Evolutionary conservation across 352 stramenopile genomes (phyloP).

Genomic region (Paralagenidium karlingii): DNA sequence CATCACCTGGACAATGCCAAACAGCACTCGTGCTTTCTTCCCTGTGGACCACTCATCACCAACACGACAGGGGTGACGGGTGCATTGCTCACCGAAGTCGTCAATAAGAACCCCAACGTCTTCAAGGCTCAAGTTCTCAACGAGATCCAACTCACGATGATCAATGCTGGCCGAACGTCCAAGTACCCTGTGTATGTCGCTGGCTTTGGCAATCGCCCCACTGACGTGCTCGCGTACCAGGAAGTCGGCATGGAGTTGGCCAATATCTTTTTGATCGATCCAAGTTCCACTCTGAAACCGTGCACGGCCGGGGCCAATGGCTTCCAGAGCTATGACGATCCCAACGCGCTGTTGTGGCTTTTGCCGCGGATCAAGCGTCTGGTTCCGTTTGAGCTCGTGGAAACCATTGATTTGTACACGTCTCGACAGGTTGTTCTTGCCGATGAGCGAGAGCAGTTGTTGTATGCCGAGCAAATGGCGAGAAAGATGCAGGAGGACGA

Average conservation of each 20-base stretch:
- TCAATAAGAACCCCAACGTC: conserved; percentile 75
- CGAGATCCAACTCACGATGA: conserved; percentile 67
- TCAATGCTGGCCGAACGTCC: conserved; percentile 51
- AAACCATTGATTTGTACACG: conserved; percentile 71
- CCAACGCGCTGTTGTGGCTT: conserved; percentile 67
- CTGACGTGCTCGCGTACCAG: conserved; percentile 67
- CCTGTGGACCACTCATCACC: conserved; percentile 61
- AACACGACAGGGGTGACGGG: conserved; percentile 70
- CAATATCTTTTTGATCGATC: conserved; percentile 73
- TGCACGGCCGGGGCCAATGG: conserved; percentile 25
- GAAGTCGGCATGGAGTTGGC: conserved; percentile 54
- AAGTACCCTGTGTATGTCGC: conserved; percentile 75
- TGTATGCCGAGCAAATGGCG: conserved; percentile 47
- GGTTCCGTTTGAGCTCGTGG: conserved; percentile 65
- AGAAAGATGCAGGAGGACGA: conserved; percentile 55
- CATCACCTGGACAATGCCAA: conserved; percentile 62
- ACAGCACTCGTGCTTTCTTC: conserved; percentile 41
- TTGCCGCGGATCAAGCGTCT: conserved; percentile 72
- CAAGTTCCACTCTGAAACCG: conserved; percentile 63
- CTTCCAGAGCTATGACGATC: conserved; percentile 76
- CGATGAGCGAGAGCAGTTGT: conserved; percentile 63
- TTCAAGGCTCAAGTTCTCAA: conserved; percentile 79
- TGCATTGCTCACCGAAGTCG: conserved; percentile 68
- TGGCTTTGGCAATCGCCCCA: conserved; percentile 78
- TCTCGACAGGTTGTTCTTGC: conserved; percentile 60